phyloP scores from a whole-genome alignment of 2,329 filamentous ascomycete genomes.

The Xylariales sp. region DNA sequence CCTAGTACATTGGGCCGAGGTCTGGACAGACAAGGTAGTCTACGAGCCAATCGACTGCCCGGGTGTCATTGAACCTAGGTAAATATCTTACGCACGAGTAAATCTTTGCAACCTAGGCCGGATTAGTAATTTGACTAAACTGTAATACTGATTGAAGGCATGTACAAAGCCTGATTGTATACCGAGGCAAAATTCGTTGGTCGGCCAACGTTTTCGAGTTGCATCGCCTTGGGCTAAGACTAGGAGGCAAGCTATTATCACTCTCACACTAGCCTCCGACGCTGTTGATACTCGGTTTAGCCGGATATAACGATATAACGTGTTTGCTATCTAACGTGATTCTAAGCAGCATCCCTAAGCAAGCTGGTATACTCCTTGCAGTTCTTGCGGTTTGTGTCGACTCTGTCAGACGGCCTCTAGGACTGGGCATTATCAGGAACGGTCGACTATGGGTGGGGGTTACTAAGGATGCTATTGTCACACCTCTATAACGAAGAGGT shows the following conservation, averaged over 20 bases:
- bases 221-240: neutral
- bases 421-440: neutral
- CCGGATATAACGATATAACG: neutral
- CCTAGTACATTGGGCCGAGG: too few species aligned
- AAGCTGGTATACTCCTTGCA: neutral
- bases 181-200: neutral
- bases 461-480: too few species aligned
- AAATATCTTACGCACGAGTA: too few species aligned
- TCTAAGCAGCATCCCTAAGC: neutral
- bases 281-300: neutral
- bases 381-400: neutral
- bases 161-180: neutral
- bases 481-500: too few species aligned
- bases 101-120: too few species aligned
- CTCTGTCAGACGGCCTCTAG: slow-evolving; percentile 2
- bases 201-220: neutral
- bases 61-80: too few species aligned
- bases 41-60: too few species aligned
- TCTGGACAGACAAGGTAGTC: neutral
- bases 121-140: neutral
- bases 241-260: neutral
- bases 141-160: neutral
- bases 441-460: too few species aligned
- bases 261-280: neutral
- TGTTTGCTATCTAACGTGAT: neutral